Evolutionary conservation across 805 yeast species (phyloP), one percentile per base, ranked within the genome.

Genomic region (Lachancea dasiensis): DNA sequence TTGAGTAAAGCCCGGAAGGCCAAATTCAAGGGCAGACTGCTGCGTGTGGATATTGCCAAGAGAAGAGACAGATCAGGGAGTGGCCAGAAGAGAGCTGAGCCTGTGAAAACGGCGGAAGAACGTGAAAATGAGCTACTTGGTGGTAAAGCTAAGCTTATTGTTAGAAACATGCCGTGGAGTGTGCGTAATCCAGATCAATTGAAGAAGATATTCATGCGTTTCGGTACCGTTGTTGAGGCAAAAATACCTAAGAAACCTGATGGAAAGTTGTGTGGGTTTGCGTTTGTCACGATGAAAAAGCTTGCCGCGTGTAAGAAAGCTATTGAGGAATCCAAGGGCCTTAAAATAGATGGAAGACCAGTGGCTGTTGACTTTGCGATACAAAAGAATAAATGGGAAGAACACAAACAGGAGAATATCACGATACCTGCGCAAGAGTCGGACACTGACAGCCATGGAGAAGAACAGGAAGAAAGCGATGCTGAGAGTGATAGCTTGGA

Each of bases 111-210:
- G 7, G 40, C 47, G 26, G 48, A 46, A 24, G 44, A 45, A 22
- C 65, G 65, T 34, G 69, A 67, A 15, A 70, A 73, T n/a, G 85
- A 80, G 14, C 36, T 49, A 20, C 36, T 57, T 49, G 82, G 81
- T 55, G 80, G 95, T 60, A 76, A 81, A 48, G 89, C 97, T 3
- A 77, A 95, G 50, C 67, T 92, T 41, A 87, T 92, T 49, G 70
- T 92, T 26, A 74, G 98, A 56, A 92, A 92, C 58, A 73, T 92
- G 61, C 98, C 98, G 9, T 92, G 98, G 98, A 81, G 95, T 11
- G 79, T 92, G 31, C 77, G 90, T 56, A 78, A 81, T 43, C 81
- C 94, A 4, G 76, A 76, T 4, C 77, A 75, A 39, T 68, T 92
- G 52, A 79, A 73, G 53, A 79, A 79, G 49, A 54, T 78, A 6